Base-by-base conservation (phyloP, 192 early-diverging fungal genomes). In the Mortierella alpina region DNA sequence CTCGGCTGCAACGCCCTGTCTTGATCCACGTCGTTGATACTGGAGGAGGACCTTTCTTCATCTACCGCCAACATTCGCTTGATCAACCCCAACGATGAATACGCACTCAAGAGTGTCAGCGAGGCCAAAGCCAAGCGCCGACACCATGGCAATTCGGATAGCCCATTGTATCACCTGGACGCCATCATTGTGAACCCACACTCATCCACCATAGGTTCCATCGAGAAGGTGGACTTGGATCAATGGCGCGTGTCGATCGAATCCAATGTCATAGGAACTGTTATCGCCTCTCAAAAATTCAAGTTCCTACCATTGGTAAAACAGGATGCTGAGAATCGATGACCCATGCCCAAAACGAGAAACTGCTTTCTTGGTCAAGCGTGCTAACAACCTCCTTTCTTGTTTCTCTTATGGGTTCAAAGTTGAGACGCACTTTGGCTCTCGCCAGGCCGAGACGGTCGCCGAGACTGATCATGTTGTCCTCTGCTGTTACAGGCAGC, bases 351-450 rank as follows among this genome's bases (percentile, higher is more conserved):
- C 17, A 51, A 51, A 51, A 51, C 50, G 17, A 51, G 50, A 51
- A 51, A 51, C 4, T 15, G 50, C 1, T 51, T 51, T 17, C 50
- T 51, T 51, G 17, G 11, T 17, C 17, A 1, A 51, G 17, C 17
- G 50, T 59, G 58, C 31, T 40, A 6, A 22, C 17, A 12, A n/a
- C 1, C 12, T 40, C 8, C 41, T 59, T 59, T 0, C 12, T 49
- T 63, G 6, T 11, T 45, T 49, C 22, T 17, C 14, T 50, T 52
- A 22, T 40, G 7, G 23, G 5, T 9, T 14, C 13, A 45, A 57
- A 78, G 75, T 14, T 78, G 62, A 57, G 68, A 66, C 75, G 75
- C 39, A 78, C 75, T 4, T 49, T 78, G 18, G 67, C 75, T 5
- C 45, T 78, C 31, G 55, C 74, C 18, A 70, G 60, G 57, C 63